A percentile compares a stretch with the other conserved stretches of the same genome.
phyloP scores from a whole-genome alignment of 805 yeast genomes.

The Pichia deserticola region DNA sequence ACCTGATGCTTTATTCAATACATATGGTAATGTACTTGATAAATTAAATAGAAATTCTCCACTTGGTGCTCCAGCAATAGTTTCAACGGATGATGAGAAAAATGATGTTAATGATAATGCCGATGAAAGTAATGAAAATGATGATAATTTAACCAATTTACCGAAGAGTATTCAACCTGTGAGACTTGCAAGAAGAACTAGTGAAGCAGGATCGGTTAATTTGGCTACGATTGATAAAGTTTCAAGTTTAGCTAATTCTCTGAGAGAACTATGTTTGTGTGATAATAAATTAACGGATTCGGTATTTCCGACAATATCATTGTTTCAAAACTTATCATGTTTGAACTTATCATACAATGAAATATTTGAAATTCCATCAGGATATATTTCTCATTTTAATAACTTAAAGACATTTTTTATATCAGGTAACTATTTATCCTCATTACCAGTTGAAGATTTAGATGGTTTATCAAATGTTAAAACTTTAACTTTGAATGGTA shows the following conservation, averaged over 20 bases:
- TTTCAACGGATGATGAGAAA: neutral
- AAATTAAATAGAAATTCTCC: neutral
- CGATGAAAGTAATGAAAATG: constrained; percentile 1
- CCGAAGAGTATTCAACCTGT: neutral
- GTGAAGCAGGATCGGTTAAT: constrained; percentile 9
- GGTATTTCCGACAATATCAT: constrained; percentile 59
- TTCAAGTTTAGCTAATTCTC: constrained; percentile 18
- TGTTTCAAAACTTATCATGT: constrained; percentile 47
- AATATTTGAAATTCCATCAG: constrained; percentile 70
- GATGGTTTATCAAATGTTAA: constrained; percentile 51
- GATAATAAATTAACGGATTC: constrained; percentile 82
- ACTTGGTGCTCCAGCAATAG: too few species aligned
- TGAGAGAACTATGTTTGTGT: constrained; percentile 56
- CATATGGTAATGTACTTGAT: neutral
- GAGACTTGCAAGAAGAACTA: constrained; percentile 10
- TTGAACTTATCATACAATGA: constrained; percentile 82
- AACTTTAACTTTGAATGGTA: constrained; percentile 68
- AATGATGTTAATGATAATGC: neutral
- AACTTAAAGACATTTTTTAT: constrained; percentile 59
- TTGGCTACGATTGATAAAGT: neutral
- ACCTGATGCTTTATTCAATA: constrained; percentile 22
- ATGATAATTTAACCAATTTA: neutral
- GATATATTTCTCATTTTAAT: constrained; percentile 53
- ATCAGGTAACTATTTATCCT: constrained; percentile 75
- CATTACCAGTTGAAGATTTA: constrained; percentile 82